Evolutionary conservation across 176 grass and related monocot genomes (phyloP), one percentile per base, ranked within the genome.

Genomic region (Melocanna baccifera): DNA sequence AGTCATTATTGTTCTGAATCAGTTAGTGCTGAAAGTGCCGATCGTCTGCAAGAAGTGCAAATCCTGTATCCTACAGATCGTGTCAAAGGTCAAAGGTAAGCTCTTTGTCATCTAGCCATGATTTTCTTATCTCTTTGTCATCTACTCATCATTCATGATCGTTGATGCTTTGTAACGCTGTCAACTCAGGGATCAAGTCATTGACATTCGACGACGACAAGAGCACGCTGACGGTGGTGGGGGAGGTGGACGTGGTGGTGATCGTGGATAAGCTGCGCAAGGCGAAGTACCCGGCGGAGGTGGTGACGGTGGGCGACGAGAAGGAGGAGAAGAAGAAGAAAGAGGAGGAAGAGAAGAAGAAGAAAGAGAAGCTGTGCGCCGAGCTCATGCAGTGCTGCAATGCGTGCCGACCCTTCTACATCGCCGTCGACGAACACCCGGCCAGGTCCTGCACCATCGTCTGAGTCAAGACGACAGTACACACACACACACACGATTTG

Each of bases 151-250:
- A 39, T 71, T 46, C 52, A 47, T 36, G 3, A 25, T 59, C 30
- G 22, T 70, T 9, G 16, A 51, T 45, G 34, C 10, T 28, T n/a
- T 48, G 12, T 36, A 11, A 73, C 37, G 32, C 23, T 68, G 18
- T 3, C 73, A 63, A 63, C 26, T 29, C 26, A 91, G 90, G 90
- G 13, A 68, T 91, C 86, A 82, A 88, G 78, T 91, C 90, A 29
- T 30, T 91, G 86, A 18, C 86, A 1, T 91, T 62, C 48, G 90
- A 91, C 65, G 90, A 77, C 22, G 90, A 88, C 23, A 91, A 91
- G 73, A 82, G 50, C 86, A 91, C 90, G 15, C 86, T 91, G 50
- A 91, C 90, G 58, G 86, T 91, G 86, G 78, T 91, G 6, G 90
- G 86, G 59, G 86, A 88, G 0, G 86, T 86, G 86, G 90, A 91